Conservation (phyloP, 768 basidiomycete genomes). For the Boletus huronensis region DNA sequence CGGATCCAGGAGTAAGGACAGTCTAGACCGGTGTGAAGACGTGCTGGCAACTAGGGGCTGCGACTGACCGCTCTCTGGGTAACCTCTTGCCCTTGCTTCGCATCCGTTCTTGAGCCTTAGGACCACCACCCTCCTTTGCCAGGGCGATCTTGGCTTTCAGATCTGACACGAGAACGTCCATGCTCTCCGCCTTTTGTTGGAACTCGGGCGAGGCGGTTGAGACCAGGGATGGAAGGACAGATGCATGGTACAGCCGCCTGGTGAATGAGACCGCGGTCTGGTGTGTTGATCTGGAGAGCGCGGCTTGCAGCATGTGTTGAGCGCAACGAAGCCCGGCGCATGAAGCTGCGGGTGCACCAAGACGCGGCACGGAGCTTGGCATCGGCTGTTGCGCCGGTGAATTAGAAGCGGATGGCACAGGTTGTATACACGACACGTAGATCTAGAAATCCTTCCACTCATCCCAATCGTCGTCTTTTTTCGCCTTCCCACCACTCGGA, state of each 20-base stretch:
- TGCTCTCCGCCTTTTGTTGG: constrained; percentile 56
- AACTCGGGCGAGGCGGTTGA: constrained; percentile 74
- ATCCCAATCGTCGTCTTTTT: constrained; percentile 60
- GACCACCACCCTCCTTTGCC: constrained; percentile 69
- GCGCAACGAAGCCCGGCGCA: not conserved
- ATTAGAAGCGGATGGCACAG: not conserved
- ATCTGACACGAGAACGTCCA: constrained; percentile 67
- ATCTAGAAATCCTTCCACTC: constrained; percentile 80
- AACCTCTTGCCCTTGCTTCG: constrained; percentile 74
- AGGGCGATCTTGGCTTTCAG: constrained; percentile 55
- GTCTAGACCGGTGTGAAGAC: constrained; percentile 37
- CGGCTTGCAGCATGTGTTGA: constrained; percentile 21
- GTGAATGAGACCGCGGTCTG: constrained; percentile 3
- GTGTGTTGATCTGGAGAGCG: constrained; percentile 13
- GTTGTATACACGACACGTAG: not conserved
- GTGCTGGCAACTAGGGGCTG: not conserved
- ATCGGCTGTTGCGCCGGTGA: constrained; percentile 11
- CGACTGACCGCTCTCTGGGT: constrained; percentile 71
- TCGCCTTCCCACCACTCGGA: constrained; percentile 14
- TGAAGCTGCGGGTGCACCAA: not conserved
- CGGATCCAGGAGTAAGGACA: constrained; percentile 75
- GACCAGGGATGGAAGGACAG: constrained; percentile 68
- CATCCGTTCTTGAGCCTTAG: constrained; percentile 73
- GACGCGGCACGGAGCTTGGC: constrained; percentile 23
- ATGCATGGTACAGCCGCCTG: constrained; percentile 56